Percentiles rank a stretch among this genome's conserved stretches.
Evolutionary conservation across 176 grass and related monocot genomes (phyloP).

Genomic region (Ensete ventricosum): DNA sequence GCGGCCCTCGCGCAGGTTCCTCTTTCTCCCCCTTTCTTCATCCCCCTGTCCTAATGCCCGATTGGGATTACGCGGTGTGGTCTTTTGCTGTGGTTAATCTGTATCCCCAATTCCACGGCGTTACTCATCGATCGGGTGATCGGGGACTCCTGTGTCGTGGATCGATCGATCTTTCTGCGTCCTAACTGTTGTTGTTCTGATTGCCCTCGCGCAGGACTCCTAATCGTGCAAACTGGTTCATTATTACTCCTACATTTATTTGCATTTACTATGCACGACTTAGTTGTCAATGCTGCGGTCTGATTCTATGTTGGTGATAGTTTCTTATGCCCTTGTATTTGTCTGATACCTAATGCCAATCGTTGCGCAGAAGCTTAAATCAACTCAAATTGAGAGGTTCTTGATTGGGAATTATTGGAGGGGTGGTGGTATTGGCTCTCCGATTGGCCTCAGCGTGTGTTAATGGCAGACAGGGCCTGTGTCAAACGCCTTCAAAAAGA

Average conservation of each 20-base stretch:
- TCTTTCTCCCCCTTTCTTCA: neutral
- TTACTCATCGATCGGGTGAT: neutral
- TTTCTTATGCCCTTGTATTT: too few species aligned
- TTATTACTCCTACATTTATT: neutral
- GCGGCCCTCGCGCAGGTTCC: neutral
- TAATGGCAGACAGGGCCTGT: slow-evolving; percentile 86
- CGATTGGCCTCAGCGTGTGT: neutral
- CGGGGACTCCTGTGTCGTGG: neutral
- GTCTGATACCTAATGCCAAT: neutral
- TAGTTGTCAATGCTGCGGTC: neutral
- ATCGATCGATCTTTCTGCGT: neutral
- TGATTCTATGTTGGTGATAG: neutral
- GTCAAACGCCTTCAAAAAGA: slow-evolving; percentile 98
- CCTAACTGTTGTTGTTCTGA: neutral
- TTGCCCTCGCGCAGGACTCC: neutral
- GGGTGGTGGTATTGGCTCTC: slow-evolving; percentile 6
- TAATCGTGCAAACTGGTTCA: too few species aligned
- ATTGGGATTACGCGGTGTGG: neutral
- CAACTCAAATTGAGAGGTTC: neutral
- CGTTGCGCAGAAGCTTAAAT: neutral
- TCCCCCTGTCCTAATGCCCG: neutral
- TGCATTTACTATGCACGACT: neutral
- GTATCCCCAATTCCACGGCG: too few species aligned
- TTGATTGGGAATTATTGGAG: slow-evolving; percentile 7
- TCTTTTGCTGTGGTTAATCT: too few species aligned